Conservation (phyloP, 225 moss, liverwort and hornwort genomes). For the Neckera pumila region DNA sequence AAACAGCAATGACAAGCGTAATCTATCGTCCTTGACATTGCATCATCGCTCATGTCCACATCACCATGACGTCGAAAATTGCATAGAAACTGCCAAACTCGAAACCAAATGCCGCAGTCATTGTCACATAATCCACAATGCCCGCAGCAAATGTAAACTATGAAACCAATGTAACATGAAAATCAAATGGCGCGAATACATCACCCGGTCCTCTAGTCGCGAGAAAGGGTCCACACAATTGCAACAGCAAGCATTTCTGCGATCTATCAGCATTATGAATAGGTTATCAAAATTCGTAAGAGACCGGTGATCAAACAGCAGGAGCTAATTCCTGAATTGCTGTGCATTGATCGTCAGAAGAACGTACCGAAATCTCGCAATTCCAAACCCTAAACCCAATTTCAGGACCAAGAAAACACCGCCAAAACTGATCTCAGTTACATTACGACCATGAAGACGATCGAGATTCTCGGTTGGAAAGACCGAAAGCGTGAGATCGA, state of each 20-base stretch:
- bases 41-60: not conserved
- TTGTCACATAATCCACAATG: not conserved
- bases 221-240: not conserved
- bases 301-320: not conserved
- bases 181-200: not conserved
- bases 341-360: not conserved
- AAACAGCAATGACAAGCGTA: not conserved
- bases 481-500: not conserved
- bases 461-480: not conserved
- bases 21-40: not conserved
- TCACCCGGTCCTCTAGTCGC: not conserved
- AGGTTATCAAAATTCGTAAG: not conserved
- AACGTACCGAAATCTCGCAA: not conserved
- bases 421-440: not conserved
- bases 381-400: not conserved
- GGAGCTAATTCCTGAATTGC: not conserved
- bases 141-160: not conserved
- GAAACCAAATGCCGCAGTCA: not conserved
- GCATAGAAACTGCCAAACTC: not conserved
- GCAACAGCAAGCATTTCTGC: not conserved
- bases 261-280: not conserved
- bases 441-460: not conserved
- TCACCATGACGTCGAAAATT: not conserved
- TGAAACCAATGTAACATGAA: not conserved
- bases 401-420: not conserved